Base-by-base conservation (phyloP, 169 alveolate species). In the Eimeria falciformis region DNA sequence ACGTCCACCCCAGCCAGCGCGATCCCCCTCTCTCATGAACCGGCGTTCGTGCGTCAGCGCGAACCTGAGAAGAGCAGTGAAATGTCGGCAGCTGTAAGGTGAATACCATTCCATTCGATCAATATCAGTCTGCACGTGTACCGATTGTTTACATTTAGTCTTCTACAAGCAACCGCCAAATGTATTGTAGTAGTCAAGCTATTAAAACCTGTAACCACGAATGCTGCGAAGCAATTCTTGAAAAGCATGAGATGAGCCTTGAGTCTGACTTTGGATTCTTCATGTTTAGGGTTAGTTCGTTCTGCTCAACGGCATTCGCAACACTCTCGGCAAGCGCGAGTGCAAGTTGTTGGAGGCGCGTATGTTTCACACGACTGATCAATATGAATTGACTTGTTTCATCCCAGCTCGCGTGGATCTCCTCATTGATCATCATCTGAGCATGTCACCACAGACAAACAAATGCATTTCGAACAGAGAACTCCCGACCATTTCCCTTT, bases 401-500 rank as follows among this genome's bases (percentile, higher is more conserved):
- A 83, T 97, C 98, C 98, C 98, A 97, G 66, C 96, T 95, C 7
- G 98, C 98, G 83, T 95, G 98, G 58, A 97, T 93, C 91, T 97
- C 98, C 62, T 97, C 97, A 87, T 95, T 92, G 18, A 97, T 95
- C 95, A 97, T 97, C 98, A 97, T 97, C 96, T 91, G 91, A 1
- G 27, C 17, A 25, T 12, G 14, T 5, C 29, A 14, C n/a, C 58
- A 40, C 25, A 37, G 21, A 43, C 33, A 77, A 3, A 46, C 87
- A 47, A 37, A 46, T 18, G 29, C n/a, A n/a, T n/a, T n/a, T n/a
- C n/a, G n/a, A n/a, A n/a, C n/a, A n/a, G n/a, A n/a, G n/a, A n/a
- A n/a, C n/a, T n/a, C n/a, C n/a, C n/a, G n/a, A n/a, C n/a, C n/a
- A n/a, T n/a, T n/a, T n/a, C n/a, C n/a, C n/a, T n/a, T n/a, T n/a